phyloP scores from a whole-genome alignment of 2,329 filamentous ascomycete genomes.

The Monilinia vaccinii-corymbosi region DNA sequence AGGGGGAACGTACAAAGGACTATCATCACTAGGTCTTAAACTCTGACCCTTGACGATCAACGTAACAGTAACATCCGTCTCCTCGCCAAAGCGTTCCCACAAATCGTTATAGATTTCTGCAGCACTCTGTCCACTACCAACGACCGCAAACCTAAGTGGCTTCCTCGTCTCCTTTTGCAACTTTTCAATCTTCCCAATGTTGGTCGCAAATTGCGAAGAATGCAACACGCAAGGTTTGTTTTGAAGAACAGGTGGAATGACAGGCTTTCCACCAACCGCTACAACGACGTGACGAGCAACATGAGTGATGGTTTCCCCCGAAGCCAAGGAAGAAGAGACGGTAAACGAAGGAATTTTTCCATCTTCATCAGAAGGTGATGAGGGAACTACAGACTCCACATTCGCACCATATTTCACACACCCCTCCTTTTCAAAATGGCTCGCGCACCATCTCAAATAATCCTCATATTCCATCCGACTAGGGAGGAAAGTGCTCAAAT shows the following conservation, averaged over 20 bases:
- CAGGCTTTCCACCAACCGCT: conserved; percentile 57
- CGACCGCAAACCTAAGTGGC: conserved; percentile 54
- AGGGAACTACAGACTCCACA: conserved; percentile 48
- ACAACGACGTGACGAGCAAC: conserved; percentile 47
- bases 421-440: conserved; percentile 51
- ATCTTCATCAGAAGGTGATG: conserved; percentile 9
- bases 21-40: conserved; percentile 85
- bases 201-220: conserved; percentile 74
- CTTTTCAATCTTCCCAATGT: conserved; percentile 47
- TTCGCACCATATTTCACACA: conserved; percentile 67
- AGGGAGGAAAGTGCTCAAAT: conserved; percentile 80
- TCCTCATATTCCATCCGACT: conserved; percentile 86
- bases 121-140: conserved; percentile 85
- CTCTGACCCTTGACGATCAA: conserved; percentile 78
- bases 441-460: conserved; percentile 88
- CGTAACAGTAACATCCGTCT: conserved; percentile 53
- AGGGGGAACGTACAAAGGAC: conserved; percentile 65
- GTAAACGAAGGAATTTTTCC: conserved; percentile 28
- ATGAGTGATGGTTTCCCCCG: conserved; percentile 33
- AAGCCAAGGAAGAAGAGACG: conserved; percentile 26
- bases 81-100: conserved; percentile 73
- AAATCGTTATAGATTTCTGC: conserved; percentile 94
- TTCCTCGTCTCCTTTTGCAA: conserved; percentile 14
- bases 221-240: conserved; percentile 71
- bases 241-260: conserved; percentile 62